Conservation (phyloP, 1,284 basidiomycete genomes). For the Fomitopsis schrenkii region DNA sequence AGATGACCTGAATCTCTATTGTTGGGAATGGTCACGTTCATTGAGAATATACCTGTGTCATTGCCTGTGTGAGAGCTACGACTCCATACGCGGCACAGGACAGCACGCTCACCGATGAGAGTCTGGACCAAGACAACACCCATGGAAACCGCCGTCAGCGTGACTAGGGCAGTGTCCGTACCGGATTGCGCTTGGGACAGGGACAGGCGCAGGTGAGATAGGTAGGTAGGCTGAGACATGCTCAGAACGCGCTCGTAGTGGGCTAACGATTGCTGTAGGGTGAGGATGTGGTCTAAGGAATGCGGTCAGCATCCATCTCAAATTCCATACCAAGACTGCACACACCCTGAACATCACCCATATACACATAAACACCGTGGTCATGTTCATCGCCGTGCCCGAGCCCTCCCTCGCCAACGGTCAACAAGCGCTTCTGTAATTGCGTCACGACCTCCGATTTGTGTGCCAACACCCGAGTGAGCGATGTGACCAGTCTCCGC, state of each 20-base stretch:
- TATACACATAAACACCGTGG: conserved; percentile 78
- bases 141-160: conserved; percentile 65
- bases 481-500: conserved; percentile 78
- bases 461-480: conserved; percentile 73
- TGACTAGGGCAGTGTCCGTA: conserved; percentile 65
- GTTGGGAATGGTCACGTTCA: conserved; percentile 25
- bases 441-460: conserved; percentile 85
- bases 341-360: conserved; percentile 90
- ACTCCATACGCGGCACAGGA: too few relatives aligned
- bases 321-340: not conserved
- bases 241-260: conserved; percentile 89
- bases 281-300: conserved; percentile 82
- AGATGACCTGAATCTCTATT: conserved; percentile 21
- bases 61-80: not conserved
- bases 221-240: conserved; percentile 84
- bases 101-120: conserved; percentile 47
- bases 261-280: conserved; percentile 81
- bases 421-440: conserved; percentile 70
- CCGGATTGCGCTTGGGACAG: conserved; percentile 58
- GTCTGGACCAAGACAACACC: conserved; percentile 69
- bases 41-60: conserved; percentile 53
- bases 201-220: conserved; percentile 70
- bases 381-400: conserved; percentile 41
- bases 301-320: not conserved
- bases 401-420: conserved; percentile 33